Evolutionary conservation across 129 eudicot genomes (phyloP).

Genomic region (Glebionis coronaria): DNA sequence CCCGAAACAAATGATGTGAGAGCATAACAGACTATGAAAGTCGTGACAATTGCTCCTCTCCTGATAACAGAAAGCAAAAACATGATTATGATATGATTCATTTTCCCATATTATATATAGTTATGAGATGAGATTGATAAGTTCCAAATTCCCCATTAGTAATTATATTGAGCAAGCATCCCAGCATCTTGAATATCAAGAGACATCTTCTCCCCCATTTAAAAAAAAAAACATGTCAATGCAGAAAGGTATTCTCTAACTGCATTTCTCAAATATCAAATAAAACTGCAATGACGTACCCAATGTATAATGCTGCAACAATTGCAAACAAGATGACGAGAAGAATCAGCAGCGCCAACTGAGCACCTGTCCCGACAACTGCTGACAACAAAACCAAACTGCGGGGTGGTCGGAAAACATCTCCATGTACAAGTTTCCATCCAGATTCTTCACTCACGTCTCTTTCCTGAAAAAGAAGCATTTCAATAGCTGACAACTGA

Average conservation of each 20-base stretch:
- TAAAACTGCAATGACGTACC: constrained; percentile 55
- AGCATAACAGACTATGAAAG: constrained; percentile 80
- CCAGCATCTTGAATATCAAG: too few species aligned
- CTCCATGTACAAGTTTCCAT: constrained; percentile 99
- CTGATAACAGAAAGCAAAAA: constrained; percentile 32
- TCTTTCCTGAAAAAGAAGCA: constrained; percentile 61
- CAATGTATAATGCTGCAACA: constrained; percentile 81
- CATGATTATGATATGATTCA: background rate
- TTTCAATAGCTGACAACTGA: constrained; percentile 8
- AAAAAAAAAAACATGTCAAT: too few species aligned
- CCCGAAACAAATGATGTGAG: constrained; percentile 91
- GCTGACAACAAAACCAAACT: constrained; percentile 81
- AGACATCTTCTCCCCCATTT: too few species aligned
- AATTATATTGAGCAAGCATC: background rate
- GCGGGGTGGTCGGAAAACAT: constrained; percentile 87
- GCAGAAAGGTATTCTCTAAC: too few species aligned
- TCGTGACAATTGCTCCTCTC: constrained; percentile 93
- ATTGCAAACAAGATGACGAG: constrained; percentile 92
- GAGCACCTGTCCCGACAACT: constrained; percentile 96
- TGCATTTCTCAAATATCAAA: too few species aligned
- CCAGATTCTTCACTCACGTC: constrained; percentile 99
- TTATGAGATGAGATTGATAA: background rate
- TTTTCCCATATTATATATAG: background rate
- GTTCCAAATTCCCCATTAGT: background rate
- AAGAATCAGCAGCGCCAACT: constrained; percentile 74